Conservation (phyloP, 2,329 filamentous ascomycete species). For the Madurella fahalii region DNA sequence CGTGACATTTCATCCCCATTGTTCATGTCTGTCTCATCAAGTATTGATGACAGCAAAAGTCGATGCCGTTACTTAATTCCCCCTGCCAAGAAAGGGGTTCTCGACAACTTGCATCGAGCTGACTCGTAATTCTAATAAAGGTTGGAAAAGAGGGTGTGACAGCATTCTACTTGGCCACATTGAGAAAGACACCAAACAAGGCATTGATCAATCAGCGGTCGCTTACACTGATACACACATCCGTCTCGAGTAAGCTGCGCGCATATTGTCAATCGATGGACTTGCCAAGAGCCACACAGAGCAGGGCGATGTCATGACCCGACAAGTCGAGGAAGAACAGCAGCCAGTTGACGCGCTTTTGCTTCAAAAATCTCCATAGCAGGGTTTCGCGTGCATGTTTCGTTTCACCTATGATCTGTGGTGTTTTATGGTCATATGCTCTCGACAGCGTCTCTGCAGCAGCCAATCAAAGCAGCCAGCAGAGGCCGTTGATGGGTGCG, state of each 20-base stretch:
- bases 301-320: too few species aligned
- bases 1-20: too few species aligned
- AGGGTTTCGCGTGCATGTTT: conserved; percentile 15
- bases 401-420: conserved; percentile 16
- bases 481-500: background rate
- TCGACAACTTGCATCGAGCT: background rate
- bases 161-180: background rate
- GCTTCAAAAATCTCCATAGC: background rate
- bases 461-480: conserved; percentile 10
- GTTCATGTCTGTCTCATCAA: too few species aligned
- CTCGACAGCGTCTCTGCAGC: background rate
- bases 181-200: background rate
- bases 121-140: background rate
- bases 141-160: background rate
- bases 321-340: background rate
- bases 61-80: too few species aligned
- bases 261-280: background rate
- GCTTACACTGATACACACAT: background rate
- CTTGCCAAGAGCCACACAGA: background rate
- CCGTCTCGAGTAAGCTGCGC: background rate
- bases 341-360: background rate
- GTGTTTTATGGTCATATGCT: conserved; percentile 13
- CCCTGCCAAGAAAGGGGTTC: background rate
- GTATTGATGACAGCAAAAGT: too few species aligned
- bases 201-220: background rate